These are phyloP conservation scores for Nicotiana noctiflora DNA, from an alignment of 257 asterid genomes.

Conservation along the genomic window DNA sequence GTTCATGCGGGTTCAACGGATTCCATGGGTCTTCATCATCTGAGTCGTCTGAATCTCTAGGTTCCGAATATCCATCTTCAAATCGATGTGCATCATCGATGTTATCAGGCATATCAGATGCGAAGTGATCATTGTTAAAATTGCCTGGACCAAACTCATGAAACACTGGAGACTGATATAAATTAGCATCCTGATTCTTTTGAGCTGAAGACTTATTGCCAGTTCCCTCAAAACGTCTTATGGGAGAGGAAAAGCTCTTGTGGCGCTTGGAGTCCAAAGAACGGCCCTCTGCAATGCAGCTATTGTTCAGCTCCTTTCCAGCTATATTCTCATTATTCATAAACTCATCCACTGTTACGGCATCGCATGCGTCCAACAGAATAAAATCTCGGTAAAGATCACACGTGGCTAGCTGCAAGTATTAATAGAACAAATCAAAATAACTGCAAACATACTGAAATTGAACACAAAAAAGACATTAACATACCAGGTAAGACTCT, in stretches of 20 bases:
- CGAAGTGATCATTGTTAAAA: conserved; percentile 10
- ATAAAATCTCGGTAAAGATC: conserved; percentile 85
- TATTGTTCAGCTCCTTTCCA: conserved; percentile 34
- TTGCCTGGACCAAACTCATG: conserved; percentile 9
- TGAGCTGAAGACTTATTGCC: conserved; percentile 40
- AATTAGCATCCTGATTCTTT: conserved; percentile 42
- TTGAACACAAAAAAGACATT: background rate
- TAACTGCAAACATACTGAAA: conserved; percentile 4
- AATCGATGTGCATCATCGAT: conserved; percentile 31
- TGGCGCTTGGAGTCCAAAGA: conserved; percentile 25
- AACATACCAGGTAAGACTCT: conserved; percentile 85
- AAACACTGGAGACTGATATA: conserved; percentile 30
- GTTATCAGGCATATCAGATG: conserved; percentile 31
- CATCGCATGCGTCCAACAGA: conserved; percentile 74
- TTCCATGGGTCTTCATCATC: conserved; percentile 81
- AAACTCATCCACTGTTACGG: conserved; percentile 52
- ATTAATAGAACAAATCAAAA: conserved; percentile 7
- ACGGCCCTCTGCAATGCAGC: background rate
- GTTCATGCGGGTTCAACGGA: conserved; percentile 90
- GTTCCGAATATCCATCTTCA: conserved; percentile 41
- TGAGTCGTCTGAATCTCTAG: conserved; percentile 24
- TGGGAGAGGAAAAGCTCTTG: conserved; percentile 59
- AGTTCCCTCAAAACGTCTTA: conserved; percentile 43
- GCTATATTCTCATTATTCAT: conserved; percentile 33
- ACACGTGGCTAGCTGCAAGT: conserved; percentile 69